A percentile compares a stretch with the other conserved stretches of the same genome.
phyloP scores from a whole-genome alignment of 2,329 filamentous ascomycete species.

The Gliomastix tumulicola region DNA sequence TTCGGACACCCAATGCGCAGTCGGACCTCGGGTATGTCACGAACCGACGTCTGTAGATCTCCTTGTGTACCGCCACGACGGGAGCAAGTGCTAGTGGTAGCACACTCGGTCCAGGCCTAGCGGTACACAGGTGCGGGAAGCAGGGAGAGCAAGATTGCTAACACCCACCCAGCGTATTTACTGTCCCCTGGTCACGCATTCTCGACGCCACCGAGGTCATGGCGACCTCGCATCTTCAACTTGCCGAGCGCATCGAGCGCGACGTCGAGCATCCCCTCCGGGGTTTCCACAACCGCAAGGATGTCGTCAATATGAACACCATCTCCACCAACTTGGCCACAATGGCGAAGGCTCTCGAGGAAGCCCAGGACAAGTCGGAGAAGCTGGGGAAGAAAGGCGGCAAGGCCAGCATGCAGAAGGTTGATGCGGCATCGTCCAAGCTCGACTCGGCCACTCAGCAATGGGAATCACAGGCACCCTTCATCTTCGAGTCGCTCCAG shows the following conservation, averaged over 20 bases:
- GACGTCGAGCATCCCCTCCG: constrained; percentile 84
- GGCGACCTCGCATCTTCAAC: constrained; percentile 74
- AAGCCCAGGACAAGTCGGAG: constrained; percentile 76
- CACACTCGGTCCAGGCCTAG: no score
- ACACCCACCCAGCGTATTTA: constrained; percentile 65
- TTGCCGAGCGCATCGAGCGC: constrained; percentile 75
- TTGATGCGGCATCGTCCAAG: constrained; percentile 64
- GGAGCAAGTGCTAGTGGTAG: no score
- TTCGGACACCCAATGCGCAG: constrained; percentile 65
- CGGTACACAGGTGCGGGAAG: no score
- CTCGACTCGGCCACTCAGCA: constrained; percentile 74
- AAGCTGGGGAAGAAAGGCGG: constrained; percentile 75
- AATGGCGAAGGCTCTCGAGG: constrained; percentile 80
- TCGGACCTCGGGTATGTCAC: constrained; percentile 82
- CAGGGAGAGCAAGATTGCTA: no score
- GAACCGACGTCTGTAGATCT: no score
- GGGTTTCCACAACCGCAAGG: constrained; percentile 65
- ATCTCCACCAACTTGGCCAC: constrained; percentile 74
- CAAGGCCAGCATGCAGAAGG: constrained; percentile 69
- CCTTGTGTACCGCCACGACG: no score
- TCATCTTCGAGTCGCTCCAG: constrained; percentile 89
- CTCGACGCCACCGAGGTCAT: constrained; percentile 71
- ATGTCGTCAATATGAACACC: constrained; percentile 73
- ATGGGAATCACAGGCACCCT: constrained; percentile 93
- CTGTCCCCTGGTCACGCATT: constrained; percentile 84